Percentiles rank a stretch among this genome's conserved stretches.
phyloP scores from a whole-genome alignment of 805 yeast species.

The Starmerella ratchasimensis region DNA sequence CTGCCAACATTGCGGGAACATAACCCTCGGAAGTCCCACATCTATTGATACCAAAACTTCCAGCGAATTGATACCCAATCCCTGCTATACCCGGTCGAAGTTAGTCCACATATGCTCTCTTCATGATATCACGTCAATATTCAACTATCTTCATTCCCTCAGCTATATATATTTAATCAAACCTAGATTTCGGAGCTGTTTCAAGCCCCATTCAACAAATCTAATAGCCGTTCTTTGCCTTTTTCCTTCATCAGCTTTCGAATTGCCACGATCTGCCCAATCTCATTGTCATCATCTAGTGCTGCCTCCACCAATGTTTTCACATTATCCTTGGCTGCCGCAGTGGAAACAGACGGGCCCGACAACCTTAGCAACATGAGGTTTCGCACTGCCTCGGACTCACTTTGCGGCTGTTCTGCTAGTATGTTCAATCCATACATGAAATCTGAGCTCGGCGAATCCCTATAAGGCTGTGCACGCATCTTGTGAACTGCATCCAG shows the following conservation, averaged over 20 bases:
- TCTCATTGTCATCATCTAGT: conserved; percentile 31
- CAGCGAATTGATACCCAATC: too few species aligned
- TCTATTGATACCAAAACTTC: not conserved
- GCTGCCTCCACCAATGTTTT: conserved; percentile 25
- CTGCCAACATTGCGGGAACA: not conserved
- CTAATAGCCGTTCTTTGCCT: conserved; percentile 51
- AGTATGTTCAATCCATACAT: conserved; percentile 28
- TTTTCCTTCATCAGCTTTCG: conserved; percentile 50
- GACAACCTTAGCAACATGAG: conserved; percentile 27
- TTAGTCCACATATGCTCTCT: not conserved
- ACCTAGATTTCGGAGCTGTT: not conserved
- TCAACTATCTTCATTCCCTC: not conserved
- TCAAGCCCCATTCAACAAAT: conserved; percentile 13
- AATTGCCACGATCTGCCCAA: conserved; percentile 33
- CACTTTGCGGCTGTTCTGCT: conserved; percentile 19
- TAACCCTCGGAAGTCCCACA: not conserved
- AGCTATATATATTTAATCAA: not conserved
- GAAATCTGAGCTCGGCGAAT: conserved; percentile 27
- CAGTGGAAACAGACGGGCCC: conserved; percentile 26
- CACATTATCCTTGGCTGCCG: conserved; percentile 21
- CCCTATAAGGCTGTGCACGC: conserved; percentile 24
- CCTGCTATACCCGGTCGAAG: too few species aligned
- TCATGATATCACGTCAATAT: not conserved
- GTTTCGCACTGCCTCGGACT: conserved; percentile 26
- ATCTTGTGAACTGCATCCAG: conserved; percentile 36